Conservation (phyloP, 768 basidiomycete species). For the Nidularia sp. region DNA sequence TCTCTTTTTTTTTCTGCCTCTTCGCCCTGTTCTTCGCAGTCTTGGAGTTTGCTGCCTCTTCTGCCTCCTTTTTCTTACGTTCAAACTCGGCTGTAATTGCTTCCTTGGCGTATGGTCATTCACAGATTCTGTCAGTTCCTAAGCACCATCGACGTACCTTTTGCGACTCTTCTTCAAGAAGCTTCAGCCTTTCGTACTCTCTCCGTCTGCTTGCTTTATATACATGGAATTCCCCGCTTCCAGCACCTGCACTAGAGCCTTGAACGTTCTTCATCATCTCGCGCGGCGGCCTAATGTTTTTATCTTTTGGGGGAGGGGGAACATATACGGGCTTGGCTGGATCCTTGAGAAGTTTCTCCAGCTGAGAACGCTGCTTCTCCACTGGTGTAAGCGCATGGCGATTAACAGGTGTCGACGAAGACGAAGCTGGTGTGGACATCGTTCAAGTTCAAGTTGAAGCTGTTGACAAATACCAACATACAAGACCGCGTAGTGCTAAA, state of each 20-base stretch:
- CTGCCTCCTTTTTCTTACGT: slow-evolving; percentile 63
- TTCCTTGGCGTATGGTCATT: slow-evolving; percentile 45
- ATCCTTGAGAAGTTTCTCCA: slow-evolving; percentile 87
- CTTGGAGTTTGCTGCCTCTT: slow-evolving; percentile 75
- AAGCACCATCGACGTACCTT: slow-evolving; percentile 47
- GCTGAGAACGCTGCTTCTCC: slow-evolving; percentile 58
- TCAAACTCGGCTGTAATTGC: slow-evolving; percentile 70
- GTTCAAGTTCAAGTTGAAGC: neutral
- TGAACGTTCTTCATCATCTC: slow-evolving; percentile 99
- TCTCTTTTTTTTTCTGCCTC: slow-evolving; percentile 87
- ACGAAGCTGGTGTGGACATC: slow-evolving; percentile 11
- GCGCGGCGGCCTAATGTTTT: slow-evolving; percentile 72
- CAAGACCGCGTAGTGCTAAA: no score
- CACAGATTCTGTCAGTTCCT: no score
- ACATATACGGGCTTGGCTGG: slow-evolving; percentile 80
- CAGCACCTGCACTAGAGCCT: slow-evolving; percentile 95
- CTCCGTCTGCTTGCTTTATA: slow-evolving; percentile 93
- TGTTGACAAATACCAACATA: neutral
- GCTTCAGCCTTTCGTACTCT: slow-evolving; percentile 91
- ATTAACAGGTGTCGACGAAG: slow-evolving; percentile 26
- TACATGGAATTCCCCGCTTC: slow-evolving; percentile 97
- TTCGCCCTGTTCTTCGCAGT: slow-evolving; percentile 95
- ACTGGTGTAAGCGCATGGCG: slow-evolving; percentile 48
- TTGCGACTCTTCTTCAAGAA: slow-evolving; percentile 79
- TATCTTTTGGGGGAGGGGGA: slow-evolving; percentile 79